A percentile compares a stretch with the other conserved stretches of the same genome.
These are phyloP conservation scores for Papiliotrema flavescens DNA, from an alignment of 1,284 basidiomycete species.

Conservation along the genomic window DNA sequence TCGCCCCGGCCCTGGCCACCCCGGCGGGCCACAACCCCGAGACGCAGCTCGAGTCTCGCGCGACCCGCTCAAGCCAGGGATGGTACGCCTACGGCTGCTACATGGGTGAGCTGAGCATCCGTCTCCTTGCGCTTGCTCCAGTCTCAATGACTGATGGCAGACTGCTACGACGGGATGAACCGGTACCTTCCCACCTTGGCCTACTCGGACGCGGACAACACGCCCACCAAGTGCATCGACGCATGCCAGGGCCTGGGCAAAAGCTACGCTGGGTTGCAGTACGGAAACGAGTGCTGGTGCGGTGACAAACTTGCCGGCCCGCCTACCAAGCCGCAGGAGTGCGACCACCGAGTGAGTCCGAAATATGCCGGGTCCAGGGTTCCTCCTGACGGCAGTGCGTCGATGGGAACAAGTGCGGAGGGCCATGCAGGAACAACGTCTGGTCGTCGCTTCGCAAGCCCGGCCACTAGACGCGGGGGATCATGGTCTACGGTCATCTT, in stretches of 20 bases:
- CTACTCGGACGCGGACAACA: constrained; percentile 12
- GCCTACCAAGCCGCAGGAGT: constrained; percentile 13
- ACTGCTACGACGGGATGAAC: constrained; percentile 29
- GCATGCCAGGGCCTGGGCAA: constrained; percentile 12
- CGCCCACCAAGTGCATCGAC: constrained; percentile 18
- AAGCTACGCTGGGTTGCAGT: constrained; percentile 22
- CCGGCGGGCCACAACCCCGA: not conserved
- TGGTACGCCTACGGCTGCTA: constrained; percentile 26
- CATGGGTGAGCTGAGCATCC: constrained; percentile 16
- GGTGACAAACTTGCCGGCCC: constrained; percentile 21
- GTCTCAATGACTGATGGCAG: constrained; percentile 3
- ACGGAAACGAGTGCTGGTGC: constrained; percentile 27
- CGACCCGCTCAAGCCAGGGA: constrained; percentile 9
- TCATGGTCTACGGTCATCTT: no score
- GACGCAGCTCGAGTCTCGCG: constrained; percentile 7
- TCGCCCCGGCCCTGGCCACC: not conserved
- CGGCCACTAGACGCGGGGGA: constrained; percentile 5
- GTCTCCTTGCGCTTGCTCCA: no score
- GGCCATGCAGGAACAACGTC: constrained; percentile 23
- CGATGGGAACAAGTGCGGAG: constrained; percentile 21
- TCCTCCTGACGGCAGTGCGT: constrained; percentile 7
- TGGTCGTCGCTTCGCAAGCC: constrained; percentile 13
- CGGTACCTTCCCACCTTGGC: constrained; percentile 18
- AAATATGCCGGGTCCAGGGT: not conserved
- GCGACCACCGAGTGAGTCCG: constrained; percentile 10